Evolutionary conservation across 371 early-diverging fungal genomes (phyloP).

Genomic region (Fennellomyces sp.): DNA sequence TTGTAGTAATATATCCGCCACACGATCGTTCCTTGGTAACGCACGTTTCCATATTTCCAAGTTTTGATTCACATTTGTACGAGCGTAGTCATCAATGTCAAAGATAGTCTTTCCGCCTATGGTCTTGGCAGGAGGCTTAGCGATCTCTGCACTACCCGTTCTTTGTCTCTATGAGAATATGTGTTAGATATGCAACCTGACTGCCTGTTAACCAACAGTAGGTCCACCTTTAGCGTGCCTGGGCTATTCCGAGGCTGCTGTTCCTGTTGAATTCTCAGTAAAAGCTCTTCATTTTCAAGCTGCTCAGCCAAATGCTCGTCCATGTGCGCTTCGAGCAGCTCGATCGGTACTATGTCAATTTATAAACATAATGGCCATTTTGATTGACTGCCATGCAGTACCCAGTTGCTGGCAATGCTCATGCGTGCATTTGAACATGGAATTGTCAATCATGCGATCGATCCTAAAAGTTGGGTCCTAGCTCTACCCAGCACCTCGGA

Average conservation of each 20-base stretch:
- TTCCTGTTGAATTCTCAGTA: no score
- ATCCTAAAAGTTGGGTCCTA: not conserved
- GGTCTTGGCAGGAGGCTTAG: no score
- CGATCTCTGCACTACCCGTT: no score
- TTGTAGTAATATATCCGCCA: not conserved
- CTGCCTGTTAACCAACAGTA: not conserved
- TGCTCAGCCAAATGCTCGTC: constrained; percentile 15
- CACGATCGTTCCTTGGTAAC: not conserved
- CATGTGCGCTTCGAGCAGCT: constrained; percentile 5
- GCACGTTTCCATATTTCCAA: not conserved
- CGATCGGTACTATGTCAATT: not conserved
- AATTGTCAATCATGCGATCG: no score
- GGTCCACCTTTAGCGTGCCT: not conserved
- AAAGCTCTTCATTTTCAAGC: constrained; percentile 5
- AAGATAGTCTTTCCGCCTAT: no score
- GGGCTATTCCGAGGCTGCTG: not conserved
- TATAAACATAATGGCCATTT: not conserved
- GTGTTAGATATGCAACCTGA: not conserved
- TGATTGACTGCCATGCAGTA: not conserved
- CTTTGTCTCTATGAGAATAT: no score
- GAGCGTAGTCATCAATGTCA: not conserved
- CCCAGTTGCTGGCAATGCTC: constrained; percentile 9
- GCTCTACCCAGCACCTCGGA: not conserved
- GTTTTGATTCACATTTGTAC: not conserved
- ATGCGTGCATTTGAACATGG: not conserved